Percentiles rank a stretch among this genome's conserved stretches.
These are phyloP conservation scores for Styphnolobium japonicum DNA, from an alignment of 306 rosid genomes.

Conservation along the genomic window DNA sequence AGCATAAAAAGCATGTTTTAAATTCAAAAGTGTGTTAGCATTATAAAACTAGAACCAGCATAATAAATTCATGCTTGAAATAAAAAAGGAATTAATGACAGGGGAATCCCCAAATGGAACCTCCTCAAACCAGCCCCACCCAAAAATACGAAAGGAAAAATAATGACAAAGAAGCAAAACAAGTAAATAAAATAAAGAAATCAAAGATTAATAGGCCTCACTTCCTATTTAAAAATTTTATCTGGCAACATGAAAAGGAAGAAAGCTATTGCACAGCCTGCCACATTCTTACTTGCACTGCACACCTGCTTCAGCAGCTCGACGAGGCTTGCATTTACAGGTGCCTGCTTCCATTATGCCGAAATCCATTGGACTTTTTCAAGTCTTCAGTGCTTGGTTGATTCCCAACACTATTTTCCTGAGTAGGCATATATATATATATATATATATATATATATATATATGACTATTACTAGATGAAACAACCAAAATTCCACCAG, in stretches of 20 bases:
- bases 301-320: constrained; percentile 92
- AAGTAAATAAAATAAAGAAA: constrained; percentile 33
- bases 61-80: constrained; percentile 49
- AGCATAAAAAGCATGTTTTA: no score
- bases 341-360: constrained; percentile 86
- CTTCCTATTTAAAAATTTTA: constrained; percentile 34
- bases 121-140: constrained; percentile 26
- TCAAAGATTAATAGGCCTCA: constrained; percentile 48
- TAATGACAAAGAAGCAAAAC: constrained; percentile 40
- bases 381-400: constrained; percentile 41
- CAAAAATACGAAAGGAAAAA: constrained; percentile 24
- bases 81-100: no score
- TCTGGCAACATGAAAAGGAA: constrained; percentile 32
- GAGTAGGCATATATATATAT: no score
- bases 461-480: no score
- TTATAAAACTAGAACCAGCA: constrained; percentile 45
- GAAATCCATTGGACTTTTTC: constrained; percentile 59
- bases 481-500: no score
- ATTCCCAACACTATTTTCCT: constrained; percentile 44
- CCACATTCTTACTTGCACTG: constrained; percentile 65
- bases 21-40: constrained; percentile 27
- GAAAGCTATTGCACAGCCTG: constrained; percentile 37
- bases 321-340: constrained; percentile 80
- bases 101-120: constrained; percentile 39
- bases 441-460: no score